Evolutionary conservation across 2,329 filamentous ascomycete genomes (phyloP), one percentile per base, ranked within the genome.

Genomic region (Pyricularia grisea): DNA sequence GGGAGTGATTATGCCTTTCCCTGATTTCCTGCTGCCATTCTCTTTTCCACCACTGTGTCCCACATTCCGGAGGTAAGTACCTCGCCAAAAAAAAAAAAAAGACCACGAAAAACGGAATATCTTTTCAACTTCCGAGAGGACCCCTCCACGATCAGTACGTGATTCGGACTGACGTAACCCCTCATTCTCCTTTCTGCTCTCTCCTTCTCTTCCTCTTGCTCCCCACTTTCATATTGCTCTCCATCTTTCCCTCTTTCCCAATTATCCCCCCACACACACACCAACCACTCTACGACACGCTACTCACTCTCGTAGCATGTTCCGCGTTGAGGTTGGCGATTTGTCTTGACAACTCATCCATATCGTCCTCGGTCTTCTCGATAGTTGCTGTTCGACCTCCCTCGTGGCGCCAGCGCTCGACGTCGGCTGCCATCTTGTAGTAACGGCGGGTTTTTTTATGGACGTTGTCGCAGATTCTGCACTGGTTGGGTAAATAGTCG

Each of bases 381-480:
- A 96, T 91, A 68, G 91, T 89, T 67, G 90, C 90, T 71, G 83
- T 84, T 68, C 90, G 88, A 78, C 91, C 91, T 71, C 90, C 90
- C 79, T 95, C 92, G 66, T 83, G 84, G 75, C 85, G 83, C 93
- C 93, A 97, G 71, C 93, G 90, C 73, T 84, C 81, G 76, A 96
- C 86, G 75, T 94, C 91, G 69, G 88, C 86, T 65, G 85, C 78
- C 83, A 96, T 92, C 80, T 93, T 92, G 76, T 84, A 83, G 76
- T 89, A 86, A 72, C 92, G 89, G 69, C 92, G 88, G 76, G 86
- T 81, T 82, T 97, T 97, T 80, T 91, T 94, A 76, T 93, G 90
- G 73, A 94, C 93, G 80, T 95, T 93, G 76, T 93, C 90, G 82
- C 94, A 98, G 72, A 93, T 84, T 77, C 91, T 92, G 84, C 94